Percentiles rank a stretch among this genome's conserved stretches.
These are phyloP conservation scores for Psilocybe tampanensis DNA, from an alignment of 768 basidiomycete species.

Conservation along the genomic window DNA sequence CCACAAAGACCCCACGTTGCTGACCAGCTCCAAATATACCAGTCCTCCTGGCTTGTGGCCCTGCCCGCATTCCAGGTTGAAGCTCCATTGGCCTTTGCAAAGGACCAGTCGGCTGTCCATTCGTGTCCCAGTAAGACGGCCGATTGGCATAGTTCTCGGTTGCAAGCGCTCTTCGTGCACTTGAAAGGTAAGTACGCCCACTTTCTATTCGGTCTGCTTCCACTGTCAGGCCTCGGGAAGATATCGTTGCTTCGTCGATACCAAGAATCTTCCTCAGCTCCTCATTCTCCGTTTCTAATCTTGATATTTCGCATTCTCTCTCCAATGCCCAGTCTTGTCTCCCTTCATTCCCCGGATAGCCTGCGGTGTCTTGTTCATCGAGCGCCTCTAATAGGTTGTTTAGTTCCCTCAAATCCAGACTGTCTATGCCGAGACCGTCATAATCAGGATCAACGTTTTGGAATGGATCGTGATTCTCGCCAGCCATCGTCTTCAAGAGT, in stretches of 20 bases:
- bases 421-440: conserved; percentile 30
- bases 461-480: conserved; percentile 55
- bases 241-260: conserved; percentile 64
- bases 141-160: conserved; percentile 18
- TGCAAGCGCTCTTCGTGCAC: conserved; percentile 30
- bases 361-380: conserved; percentile 29
- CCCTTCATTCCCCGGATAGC: conserved; percentile 37
- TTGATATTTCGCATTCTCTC: conserved; percentile 83
- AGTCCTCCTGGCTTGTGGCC: conserved; percentile 53
- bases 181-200: conserved; percentile 37
- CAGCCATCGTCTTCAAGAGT: conserved; percentile 70
- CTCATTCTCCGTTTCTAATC: conserved; percentile 84
- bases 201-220: conserved; percentile 52
- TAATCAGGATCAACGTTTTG: conserved; percentile 37
- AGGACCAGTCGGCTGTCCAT: conserved; percentile 29
- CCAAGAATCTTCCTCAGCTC: conserved; percentile 73
- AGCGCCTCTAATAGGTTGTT: conserved; percentile 45
- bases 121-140: conserved; percentile 35
- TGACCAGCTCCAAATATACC: conserved; percentile 59
- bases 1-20: conserved; percentile 37
- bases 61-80: conserved; percentile 54
- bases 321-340: conserved; percentile 85
- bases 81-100: conserved; percentile 53
- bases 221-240: conserved; percentile 52
- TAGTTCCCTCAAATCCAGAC: conserved; percentile 42